Evolutionary conservation across 2,329 filamentous ascomycete genomes (phyloP), one percentile per base, ranked within the genome.

Genomic region (Hypoxylon sp.): DNA sequence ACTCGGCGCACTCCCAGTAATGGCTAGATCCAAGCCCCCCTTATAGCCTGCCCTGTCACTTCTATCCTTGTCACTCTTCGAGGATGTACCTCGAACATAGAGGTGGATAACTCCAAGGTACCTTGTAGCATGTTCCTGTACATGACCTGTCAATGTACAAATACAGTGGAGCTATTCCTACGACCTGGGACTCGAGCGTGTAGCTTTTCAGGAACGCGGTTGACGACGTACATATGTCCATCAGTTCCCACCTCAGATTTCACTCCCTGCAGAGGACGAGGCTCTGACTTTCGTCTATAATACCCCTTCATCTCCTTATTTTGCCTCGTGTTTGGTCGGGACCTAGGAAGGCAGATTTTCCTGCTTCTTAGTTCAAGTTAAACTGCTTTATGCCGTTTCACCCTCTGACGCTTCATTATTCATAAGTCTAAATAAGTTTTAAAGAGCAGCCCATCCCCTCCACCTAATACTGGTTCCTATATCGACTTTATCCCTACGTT

Each of bases 391-490:
- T 28, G 49, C 32, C 32, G 32, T 45, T 38, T 23, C 38, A 48
- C 34, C 30, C 28, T 62, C 45, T 53, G 41, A 55, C 63, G 56
- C 61, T 62, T 60, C 28, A 56, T 30, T 52, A 65, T 63, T 52
- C 64, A 73, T 74, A 72, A 70, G 56, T 68, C 59, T 69, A 73
- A 71, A 75, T 74, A 75, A 70, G 64, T 72, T 72, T 60, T 49
- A 48, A 66, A 64, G 60, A 62, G 66, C 56, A 64, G 43, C 64
- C 57, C 53, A 68, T 51, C 53, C 65, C 65, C 57, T 65, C 49
- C 67, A 50, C 62, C 65, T 63, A 25, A 53, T 64, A 63, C 63
- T 65, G 23, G 48, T 67, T 68, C 57, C 60, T 62, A 67, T 64
- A 25, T 55, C 65, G 57, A 70, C 41, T 38, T 56, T 60, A 65